Evolutionary conservation across 2,329 filamentous ascomycete genomes (phyloP), one percentile per base, ranked within the genome.

Genomic region (Nemania abortiva): DNA sequence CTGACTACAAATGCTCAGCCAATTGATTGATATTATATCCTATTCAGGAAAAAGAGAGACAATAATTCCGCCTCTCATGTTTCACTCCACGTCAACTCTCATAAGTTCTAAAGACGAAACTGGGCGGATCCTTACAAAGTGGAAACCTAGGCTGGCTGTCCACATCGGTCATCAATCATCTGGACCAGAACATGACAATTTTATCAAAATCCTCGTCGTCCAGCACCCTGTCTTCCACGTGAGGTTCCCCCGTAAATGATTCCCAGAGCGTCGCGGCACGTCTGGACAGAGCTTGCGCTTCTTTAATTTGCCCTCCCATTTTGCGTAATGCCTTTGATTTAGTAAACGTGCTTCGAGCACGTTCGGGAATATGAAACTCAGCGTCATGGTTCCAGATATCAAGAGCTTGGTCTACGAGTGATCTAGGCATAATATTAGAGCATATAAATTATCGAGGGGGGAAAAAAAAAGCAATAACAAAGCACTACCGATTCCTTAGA

Each of bases 261-360:
- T 20, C 50, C 50, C 24, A 20, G 31, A 53, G 50, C 20, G 20
- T 53, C 50, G 20, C 50, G 15, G 50, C 50, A 53, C 31, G 20
- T 20, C 31, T 27, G 27, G 50, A 20, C 50, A 53, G 18, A 31
- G 11, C 50, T 20, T 20, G 20, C 24, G 50, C 50, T 53, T 53
- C 24, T 13, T 31, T 24, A 18, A 24, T 13, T 6, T 31, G 20
- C 18, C 18, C 11, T 9, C 24, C 50, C 24, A 31, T 29, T 18
- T 24, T 22, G 24, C 50, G 24, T 53, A 53, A 53, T 27, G 24
- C 10, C 24, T 31, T 53, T 29, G 50, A 22, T 31, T 53, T 53
- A 20, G 24, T 20, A 15, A 53, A 53, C 50, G 31, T 53, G 50
- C 50, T 53, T 53, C 50, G 24, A 53, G 50, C 50, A 18, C 50